These are phyloP conservation scores for Blastobotrys mokoenaii DNA, from an alignment of 805 yeast species.

Conservation along the genomic window DNA sequence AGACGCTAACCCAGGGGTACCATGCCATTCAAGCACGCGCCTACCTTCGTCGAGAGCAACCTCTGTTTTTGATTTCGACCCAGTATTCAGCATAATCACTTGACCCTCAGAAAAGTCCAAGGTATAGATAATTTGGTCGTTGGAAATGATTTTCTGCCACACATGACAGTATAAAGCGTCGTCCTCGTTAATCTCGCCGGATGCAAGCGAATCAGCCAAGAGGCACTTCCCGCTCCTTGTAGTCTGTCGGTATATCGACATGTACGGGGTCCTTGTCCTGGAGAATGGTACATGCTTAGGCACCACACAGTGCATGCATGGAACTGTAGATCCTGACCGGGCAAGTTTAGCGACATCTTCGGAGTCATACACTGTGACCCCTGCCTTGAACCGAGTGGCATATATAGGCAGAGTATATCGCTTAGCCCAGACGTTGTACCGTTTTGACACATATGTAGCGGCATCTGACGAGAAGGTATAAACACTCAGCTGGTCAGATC, in stretches of 20 bases:
- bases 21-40: background rate
- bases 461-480: background rate
- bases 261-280: background rate
- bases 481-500: no score
- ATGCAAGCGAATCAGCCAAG: no score
- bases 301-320: background rate
- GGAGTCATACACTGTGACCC: background rate
- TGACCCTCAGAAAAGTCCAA: background rate
- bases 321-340: background rate
- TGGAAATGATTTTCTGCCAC: slow-evolving; percentile 1
- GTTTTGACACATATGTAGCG: background rate
- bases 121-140: background rate
- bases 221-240: no score
- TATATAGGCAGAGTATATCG: background rate
- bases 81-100: background rate
- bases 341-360: background rate
- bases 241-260: background rate
- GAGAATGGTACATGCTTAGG: background rate
- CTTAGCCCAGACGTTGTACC: background rate
- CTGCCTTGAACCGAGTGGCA: background rate
- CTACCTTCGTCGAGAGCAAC: background rate
- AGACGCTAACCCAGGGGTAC: background rate
- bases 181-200: no score
- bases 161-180: background rate
- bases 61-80: background rate